Evolutionary conservation across 805 yeast species (phyloP).

Genomic region (Metschnikowia kunwiensis): DNA sequence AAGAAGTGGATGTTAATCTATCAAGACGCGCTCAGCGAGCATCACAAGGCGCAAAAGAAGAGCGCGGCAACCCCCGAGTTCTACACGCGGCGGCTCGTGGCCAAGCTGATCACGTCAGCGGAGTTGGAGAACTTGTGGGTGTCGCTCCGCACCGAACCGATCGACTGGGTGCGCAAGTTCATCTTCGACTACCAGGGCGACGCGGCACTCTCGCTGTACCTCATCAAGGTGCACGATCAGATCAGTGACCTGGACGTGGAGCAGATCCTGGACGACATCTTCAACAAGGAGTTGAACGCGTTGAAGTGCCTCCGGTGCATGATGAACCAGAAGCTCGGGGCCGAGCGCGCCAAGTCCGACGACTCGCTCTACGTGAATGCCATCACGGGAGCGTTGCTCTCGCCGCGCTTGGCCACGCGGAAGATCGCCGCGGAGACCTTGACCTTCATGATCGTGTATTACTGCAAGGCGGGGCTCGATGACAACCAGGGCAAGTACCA

Average conservation of each 20-base stretch:
- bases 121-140: conserved; percentile 87
- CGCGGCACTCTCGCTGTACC: conserved; percentile 63
- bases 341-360: conserved; percentile 51
- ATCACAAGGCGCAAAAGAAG: conserved; percentile 47
- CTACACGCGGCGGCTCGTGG: conserved; percentile 71
- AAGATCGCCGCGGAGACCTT: conserved; percentile 77
- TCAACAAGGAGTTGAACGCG: conserved; percentile 73
- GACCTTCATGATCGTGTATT: conserved; percentile 43
- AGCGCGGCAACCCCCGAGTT: conserved; percentile 57
- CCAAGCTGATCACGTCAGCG: conserved; percentile 61
- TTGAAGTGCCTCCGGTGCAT: conserved; percentile 74
- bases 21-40: conserved; percentile 80
- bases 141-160: conserved; percentile 84
- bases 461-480: conserved; percentile 24
- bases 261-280: conserved; percentile 47
- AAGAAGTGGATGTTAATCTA: conserved; percentile 90
- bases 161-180: conserved; percentile 75
- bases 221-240: conserved; percentile 50
- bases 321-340: conserved; percentile 62
- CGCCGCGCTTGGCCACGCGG: conserved; percentile 73
- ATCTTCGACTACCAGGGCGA: conserved; percentile 76
- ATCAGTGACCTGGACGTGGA: conserved; percentile 19
- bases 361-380: conserved; percentile 50
- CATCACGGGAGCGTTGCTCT: conserved; percentile 66
- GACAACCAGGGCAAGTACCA: conserved; percentile 47